Base-by-base conservation (phyloP, 2,329 filamentous ascomycete genomes). In the Nothophaeocryptopus gaeumannii region DNA sequence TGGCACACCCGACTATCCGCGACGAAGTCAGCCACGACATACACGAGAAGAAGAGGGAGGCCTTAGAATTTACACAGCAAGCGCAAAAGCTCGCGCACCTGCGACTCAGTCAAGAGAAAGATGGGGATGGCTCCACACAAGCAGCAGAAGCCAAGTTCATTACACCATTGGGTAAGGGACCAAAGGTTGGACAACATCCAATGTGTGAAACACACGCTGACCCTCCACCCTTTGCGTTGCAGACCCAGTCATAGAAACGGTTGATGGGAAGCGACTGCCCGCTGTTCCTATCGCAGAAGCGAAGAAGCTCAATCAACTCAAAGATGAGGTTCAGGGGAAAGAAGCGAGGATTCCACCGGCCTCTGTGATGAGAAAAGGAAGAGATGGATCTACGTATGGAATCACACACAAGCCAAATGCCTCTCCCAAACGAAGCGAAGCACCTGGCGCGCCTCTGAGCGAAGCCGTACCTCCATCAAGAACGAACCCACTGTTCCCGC, bases 401-500 rank as follows among this genome's bases (percentile, higher is more conserved):
- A 66, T 65, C 5, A 57, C 63, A 36, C 61, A 47, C 42, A 66
- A 43, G 39, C n/a, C 36, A 36, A 12, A 33, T n/a, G 13, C 31
- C 26, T 40, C 39, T 12, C 47, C 3, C 56, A 62, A 76, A 53
- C 74, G 73, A 47, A 72, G 76, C 3, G 72, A 74, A 31, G 76
- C 74, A 16, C 48, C 68, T 0, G 60, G 62, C 34, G 70, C 66
- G 5, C 67, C 74, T 8, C 57, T 79, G 45, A 68, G 66, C 20
- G 63, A 70, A 51, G 71, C 70, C 12, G 64, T 74, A 26, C 84
- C 86, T 0, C 82, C 83, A 1, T 83, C 83, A 7, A 79, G 82
- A 56, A 91, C 88, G 2, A 85, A 91, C 58, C 86, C 88, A 2
- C 73, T 95, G 5, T 96, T 96, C 58, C 90, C 90, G 5, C 88